Base-by-base conservation (phyloP, 1,284 basidiomycete species). In the Caloboletus inedulis region DNA sequence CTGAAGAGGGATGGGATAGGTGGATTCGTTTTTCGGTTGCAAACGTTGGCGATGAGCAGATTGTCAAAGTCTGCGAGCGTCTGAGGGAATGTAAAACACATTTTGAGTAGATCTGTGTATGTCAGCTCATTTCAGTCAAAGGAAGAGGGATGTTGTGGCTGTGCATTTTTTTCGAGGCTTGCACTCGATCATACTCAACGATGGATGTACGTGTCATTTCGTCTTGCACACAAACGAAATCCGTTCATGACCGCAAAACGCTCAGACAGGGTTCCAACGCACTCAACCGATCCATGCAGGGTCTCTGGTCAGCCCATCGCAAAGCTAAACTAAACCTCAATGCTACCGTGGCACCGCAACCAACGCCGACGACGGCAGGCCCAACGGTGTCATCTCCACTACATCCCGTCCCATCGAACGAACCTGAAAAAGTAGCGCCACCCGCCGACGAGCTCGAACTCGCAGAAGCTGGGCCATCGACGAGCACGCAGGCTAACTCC, bases 1-100 rank as follows among this genome's bases (percentile, higher is more conserved):
- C 58, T 4, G 68, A 59, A 55, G 68, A 52, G 51, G 65, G 68
- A 48, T 66, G 68, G 59, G 74, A 78, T 21, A 69, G 78, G 45
- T 91, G 85, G 84, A 73, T 92, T 14, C 74, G 90, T 56, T 89
- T 92, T 66, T 88, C 88, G 7, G 85, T 93, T 4, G 88, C 89
- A n/a, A 94, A 92, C 65, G 82, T 92, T 18, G 75, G 77, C 36
- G 84, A 89, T 49, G 80, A 80, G 35, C 77, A 79, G 57, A 77
- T 91, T 1, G 62, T 68, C 54, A 65, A 70, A 44, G 82, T 87
- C 1, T 89, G 85, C 53, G 74, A 74, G 58, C 73, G 89, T 53
- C 64, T 92, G 60, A 63, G 52, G 51, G 72, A 76, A 60, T 72
- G 78, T 46, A 75, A 75, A 51, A 21, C 34, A 10, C 21, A 37